phyloP scores from a whole-genome alignment of 306 rosid genomes.

The Begonia peltatifolia region DNA sequence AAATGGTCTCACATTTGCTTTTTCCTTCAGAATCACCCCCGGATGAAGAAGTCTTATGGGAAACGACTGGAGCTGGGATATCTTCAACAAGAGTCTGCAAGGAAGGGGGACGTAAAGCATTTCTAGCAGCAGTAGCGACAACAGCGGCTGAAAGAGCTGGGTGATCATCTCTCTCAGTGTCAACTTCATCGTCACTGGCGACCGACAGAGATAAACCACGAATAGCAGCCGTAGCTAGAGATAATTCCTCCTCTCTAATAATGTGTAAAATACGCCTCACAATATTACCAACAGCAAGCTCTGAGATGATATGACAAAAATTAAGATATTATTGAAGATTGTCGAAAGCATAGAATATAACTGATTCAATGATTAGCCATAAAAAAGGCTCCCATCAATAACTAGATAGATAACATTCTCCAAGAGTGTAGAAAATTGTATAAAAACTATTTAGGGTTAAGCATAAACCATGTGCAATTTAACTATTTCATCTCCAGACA shows the following conservation, averaged over 20 bases:
- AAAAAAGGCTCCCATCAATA: no score
- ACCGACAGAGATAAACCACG: slow-evolving; percentile 61
- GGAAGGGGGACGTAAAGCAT: slow-evolving; percentile 89
- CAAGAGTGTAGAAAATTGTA: no score
- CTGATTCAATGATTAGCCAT: no score
- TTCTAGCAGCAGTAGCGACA: slow-evolving; percentile 94
- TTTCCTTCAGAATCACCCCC: slow-evolving; percentile 96
- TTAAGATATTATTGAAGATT: no score
- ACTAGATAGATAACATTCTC: no score
- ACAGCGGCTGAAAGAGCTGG: slow-evolving; percentile 74
- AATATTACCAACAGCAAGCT: slow-evolving; percentile 94
- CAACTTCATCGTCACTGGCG: slow-evolving; percentile 86
- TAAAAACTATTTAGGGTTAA: no score
- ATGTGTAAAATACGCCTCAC: slow-evolving; percentile 93
- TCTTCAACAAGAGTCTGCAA: slow-evolving; percentile 95
- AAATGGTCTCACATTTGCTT: slow-evolving; percentile 60
- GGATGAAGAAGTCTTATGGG: slow-evolving; percentile 59
- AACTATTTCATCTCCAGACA: no score
- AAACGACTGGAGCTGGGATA: slow-evolving; percentile 38
- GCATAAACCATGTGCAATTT: no score
- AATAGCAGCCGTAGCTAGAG: slow-evolving; percentile 71
- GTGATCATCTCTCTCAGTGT: slow-evolving; percentile 39
- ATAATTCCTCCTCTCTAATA: slow-evolving; percentile 87
- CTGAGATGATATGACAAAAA: slow-evolving; percentile 33
- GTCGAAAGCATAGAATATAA: no score